Conservation (phyloP, 352 stramenopile species). For the Thraustochytrium sp. region DNA sequence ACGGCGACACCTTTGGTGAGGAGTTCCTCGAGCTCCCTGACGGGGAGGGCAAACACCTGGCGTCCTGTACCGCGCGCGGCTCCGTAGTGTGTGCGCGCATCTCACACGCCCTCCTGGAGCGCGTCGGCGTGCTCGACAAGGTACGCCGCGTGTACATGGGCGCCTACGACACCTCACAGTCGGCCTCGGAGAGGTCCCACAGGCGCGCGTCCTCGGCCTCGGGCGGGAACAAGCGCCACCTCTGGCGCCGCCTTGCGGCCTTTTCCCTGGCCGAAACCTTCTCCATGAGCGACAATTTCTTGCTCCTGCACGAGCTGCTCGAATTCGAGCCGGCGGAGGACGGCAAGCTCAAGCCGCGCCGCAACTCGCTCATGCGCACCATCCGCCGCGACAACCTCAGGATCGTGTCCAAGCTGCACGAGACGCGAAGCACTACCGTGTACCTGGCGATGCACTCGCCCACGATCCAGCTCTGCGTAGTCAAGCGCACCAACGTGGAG, state of each 20-base stretch:
- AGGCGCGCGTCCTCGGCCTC: neutral
- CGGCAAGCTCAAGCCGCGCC: neutral
- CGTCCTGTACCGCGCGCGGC: neutral
- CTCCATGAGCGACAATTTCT: slow-evolving; percentile 31
- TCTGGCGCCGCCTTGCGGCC: neutral
- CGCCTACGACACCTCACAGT: neutral
- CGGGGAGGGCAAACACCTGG: neutral
- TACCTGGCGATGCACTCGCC: neutral
- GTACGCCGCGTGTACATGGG: neutral
- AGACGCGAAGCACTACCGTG: neutral
- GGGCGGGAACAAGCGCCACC: neutral
- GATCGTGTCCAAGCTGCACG: neutral
- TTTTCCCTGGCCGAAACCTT: neutral
- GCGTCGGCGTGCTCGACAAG: neutral
- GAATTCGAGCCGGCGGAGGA: neutral
- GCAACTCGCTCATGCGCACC: neutral
- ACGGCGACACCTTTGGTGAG: slow-evolving; percentile 37
- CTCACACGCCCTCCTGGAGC: neutral
- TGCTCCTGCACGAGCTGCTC: slow-evolving; percentile 26
- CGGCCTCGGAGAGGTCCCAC: neutral
- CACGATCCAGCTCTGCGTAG: slow-evolving; percentile 30
- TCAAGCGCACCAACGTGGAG: slow-evolving; percentile 8
- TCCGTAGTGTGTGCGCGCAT: neutral
- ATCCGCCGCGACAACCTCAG: slow-evolving; percentile 12
- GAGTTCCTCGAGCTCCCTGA: neutral